Percentiles rank a stretch among this genome's conserved stretches.
These are phyloP conservation scores for Stachybotrys chartarum DNA, from an alignment of 2,329 filamentous ascomycete species.

Conservation along the genomic window DNA sequence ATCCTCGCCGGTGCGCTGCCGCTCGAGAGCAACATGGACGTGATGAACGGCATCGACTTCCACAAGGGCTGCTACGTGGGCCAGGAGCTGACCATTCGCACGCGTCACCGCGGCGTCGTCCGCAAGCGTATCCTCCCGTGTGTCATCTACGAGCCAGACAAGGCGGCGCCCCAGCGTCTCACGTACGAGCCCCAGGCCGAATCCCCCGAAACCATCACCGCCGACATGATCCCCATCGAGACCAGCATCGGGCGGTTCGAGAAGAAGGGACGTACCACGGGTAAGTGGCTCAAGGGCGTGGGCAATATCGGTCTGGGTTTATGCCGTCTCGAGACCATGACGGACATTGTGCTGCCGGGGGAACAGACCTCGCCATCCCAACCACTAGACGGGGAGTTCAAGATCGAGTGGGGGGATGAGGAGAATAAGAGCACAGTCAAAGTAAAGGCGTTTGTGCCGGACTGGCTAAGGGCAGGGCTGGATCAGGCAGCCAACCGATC, in stretches of 20 bases:
- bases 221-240: slow-evolving; percentile 32
- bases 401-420: slow-evolving; percentile 44
- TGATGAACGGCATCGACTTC: slow-evolving; percentile 82
- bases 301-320: slow-evolving; percentile 84
- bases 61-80: slow-evolving; percentile 95
- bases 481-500: not conserved
- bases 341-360: slow-evolving; percentile 64
- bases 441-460: slow-evolving; percentile 77
- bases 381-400: slow-evolving; percentile 54
- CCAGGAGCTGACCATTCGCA: slow-evolving; percentile 93
- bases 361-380: slow-evolving; percentile 58
- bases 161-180: slow-evolving; percentile 30
- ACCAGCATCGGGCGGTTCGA: slow-evolving; percentile 43
- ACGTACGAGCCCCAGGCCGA: slow-evolving; percentile 35
- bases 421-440: slow-evolving; percentile 31
- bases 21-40: slow-evolving; percentile 83
- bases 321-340: slow-evolving; percentile 88
- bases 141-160: slow-evolving; percentile 53
- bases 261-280: slow-evolving; percentile 62
- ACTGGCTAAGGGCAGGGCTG: slow-evolving; percentile 52
- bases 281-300: slow-evolving; percentile 71
- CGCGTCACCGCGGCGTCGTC: slow-evolving; percentile 88
- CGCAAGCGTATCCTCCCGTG: slow-evolving; percentile 84
- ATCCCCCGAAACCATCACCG: slow-evolving; percentile 17
- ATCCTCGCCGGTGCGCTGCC: slow-evolving; percentile 70